A percentile compares a stretch with the other conserved stretches of the same genome.
Conservation (phyloP, 1,139 yeast species). For the Sugiyamaella pinicola region DNA sequence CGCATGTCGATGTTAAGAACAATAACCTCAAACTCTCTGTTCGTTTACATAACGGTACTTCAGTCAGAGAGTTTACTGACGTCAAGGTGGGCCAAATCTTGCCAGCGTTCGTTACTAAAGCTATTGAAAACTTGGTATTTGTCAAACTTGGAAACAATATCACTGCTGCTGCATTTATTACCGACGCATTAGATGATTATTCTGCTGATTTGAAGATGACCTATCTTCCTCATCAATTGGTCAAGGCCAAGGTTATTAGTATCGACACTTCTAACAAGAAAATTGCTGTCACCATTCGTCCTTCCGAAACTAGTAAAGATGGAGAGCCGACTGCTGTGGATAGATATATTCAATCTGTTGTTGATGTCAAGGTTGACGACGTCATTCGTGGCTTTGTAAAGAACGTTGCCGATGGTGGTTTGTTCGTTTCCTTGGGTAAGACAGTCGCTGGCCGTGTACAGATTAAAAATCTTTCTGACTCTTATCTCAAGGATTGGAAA, state of each 20-base stretch:
- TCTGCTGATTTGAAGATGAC: slow-evolving; percentile 51
- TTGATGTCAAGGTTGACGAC: slow-evolving; percentile 69
- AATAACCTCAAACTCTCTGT: slow-evolving; percentile 55
- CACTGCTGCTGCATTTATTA: slow-evolving; percentile 65
- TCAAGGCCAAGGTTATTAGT: slow-evolving; percentile 60
- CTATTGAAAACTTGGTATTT: slow-evolving; percentile 62
- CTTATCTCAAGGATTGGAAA: slow-evolving; percentile 85
- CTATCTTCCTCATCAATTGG: slow-evolving; percentile 58
- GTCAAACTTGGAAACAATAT: slow-evolving; percentile 63
- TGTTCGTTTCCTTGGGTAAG: slow-evolving; percentile 77
- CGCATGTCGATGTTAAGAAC: slow-evolving; percentile 56
- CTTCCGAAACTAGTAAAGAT: slow-evolving; percentile 33
- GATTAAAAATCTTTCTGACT: slow-evolving; percentile 78
- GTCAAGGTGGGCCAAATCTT: slow-evolving; percentile 59
- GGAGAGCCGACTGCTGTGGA: slow-evolving; percentile 51
- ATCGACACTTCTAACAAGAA: slow-evolving; percentile 60
- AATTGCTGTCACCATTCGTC: slow-evolving; percentile 66
- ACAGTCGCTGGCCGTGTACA: slow-evolving; percentile 77
- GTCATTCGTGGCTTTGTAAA: slow-evolving; percentile 79
- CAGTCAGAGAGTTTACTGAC: slow-evolving; percentile 50
- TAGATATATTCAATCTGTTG: slow-evolving; percentile 50
- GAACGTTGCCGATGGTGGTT: slow-evolving; percentile 73
- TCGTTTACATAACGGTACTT: slow-evolving; percentile 39
- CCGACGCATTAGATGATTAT: slow-evolving; percentile 80
- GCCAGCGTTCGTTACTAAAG: slow-evolving; percentile 67